Evolutionary conservation across 2,329 filamentous ascomycete genomes (phyloP), one percentile per base, ranked within the genome.

Genomic region (Magnaporthiopsis rhizophila): DNA sequence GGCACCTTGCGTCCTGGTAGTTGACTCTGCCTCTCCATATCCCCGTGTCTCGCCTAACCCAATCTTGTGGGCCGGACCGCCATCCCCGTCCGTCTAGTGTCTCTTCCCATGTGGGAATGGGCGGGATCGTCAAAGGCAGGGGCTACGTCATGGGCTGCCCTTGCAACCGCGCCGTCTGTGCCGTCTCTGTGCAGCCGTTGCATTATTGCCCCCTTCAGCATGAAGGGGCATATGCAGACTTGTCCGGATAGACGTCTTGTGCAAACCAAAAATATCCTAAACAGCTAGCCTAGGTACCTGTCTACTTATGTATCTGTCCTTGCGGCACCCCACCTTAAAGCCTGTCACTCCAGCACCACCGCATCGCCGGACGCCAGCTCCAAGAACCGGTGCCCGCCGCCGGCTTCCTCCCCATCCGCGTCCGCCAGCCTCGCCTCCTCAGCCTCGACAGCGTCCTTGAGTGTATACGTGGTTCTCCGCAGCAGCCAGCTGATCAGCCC

Each of bases 361-460:
- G 79, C 82, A 70, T 86, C 82, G 0, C 85, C 85, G 67, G 85
- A 87, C 3, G 73, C 77, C 62, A 87, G 70, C 64, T 85, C 81
- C 6, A 79, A 74, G 72, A 84, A 87, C 18, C 74, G 74, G 62
- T 80, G 79, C 1, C 76, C 73, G 12, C 77, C 77, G 18, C 69
- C 73, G n/a, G 74, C 69, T 57, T 71, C 70, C 18, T 69, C 66
- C 36, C 36, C 57, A 61, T 56, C 68, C 36, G 62, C 65, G 4
- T 30, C 69, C 1, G 70, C 69, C 58, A 72, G 66, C 12, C 65
- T 57, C 4, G 69, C 66, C 62, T 74, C 71, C 64, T 78, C 75
- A n/a, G 75, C 70, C 36, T 75, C 72, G 3, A 78, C 74, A 9
- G 78, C 76, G 58, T 81, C 78, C 5, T 73, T 71, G 13, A 84